Base-by-base conservation (phyloP, 2,329 filamentous ascomycete genomes). In the Trichoderma breve region DNA sequence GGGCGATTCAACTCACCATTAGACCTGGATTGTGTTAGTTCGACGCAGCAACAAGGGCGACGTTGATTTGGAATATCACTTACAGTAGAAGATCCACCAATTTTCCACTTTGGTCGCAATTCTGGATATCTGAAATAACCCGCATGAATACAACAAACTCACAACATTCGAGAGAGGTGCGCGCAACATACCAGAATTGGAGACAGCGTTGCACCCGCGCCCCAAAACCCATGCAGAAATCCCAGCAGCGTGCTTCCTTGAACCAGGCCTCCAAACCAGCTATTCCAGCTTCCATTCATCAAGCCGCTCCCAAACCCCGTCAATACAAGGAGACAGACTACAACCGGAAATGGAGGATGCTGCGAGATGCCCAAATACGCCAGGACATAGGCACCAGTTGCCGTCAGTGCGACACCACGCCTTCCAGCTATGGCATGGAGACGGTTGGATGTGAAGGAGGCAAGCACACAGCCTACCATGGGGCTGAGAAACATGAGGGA, bases 271-370 rank as follows among this genome's bases (percentile, higher is more conserved):
- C 92, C 92, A 14, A 86, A 78, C 82, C 83, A 87, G 0, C 85
- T 85, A 76, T 87, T 87, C 86, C 86, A 89, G 1, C 82, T 86
- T 9, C 84, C 86, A 72, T 88, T 90, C 24, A 86, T 84, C 1
- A 93, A 80, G 0, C 92, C 92, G 76, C 92, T 93, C 0, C 91
- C 92, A 70, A 93, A 89, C 0, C 92, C 92, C 1, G 90, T 88
- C 3, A 93, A 78, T 73, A 89, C 86, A 77, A 91, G 92, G 9
- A 89, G 85, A 11, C 92, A 78, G 1, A 93, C 87, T 0, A 93
- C 82, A 1, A 89, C 89, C 0, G 90, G 88, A 75, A 90, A 93
- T 0, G 91, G 90, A 1, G 91, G 92, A 78, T 93, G 92, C 7
- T 88, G 77, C 1, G 86, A 84, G 47, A 91, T 86, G 64, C 91